Evolutionary conservation across 495 filamentous ascomycete genomes (phyloP), one percentile per base, ranked within the genome.

Genomic region (Penicillium lividum): DNA sequence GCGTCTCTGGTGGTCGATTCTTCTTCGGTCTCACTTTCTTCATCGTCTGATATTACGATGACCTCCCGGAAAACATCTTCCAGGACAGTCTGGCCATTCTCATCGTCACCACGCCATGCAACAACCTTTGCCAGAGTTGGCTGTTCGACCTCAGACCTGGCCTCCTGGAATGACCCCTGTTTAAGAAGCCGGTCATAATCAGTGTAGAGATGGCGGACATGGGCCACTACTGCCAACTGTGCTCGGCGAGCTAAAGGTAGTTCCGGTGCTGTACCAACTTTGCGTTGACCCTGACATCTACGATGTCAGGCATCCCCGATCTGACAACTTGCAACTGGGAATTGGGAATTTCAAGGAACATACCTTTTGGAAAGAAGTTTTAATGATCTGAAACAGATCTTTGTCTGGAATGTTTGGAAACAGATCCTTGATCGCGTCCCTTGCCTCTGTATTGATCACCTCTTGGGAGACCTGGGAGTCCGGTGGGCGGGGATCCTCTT

Each of bases 71-170:
- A 85, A 54, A 90, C 87, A 66, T 94, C 89, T 61, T 92, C 88
- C 8, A 92, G 79, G 60, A 89, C 86, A 52, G 85, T 83, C 58
- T 84, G 84, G 45, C 88, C 88, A 38, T 84, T 88, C 63, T 92
- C 88, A 67, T 91, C 89, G 63, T 93, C 90, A 48, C 90, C 91
- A 68, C 91, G 86, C 93, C 93, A 96, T 78, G 90, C 86, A 65
- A 90, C 82, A 53, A 96, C 76, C 64, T 87, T 82, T 53, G 87
- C 83, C 30, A 93, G 75, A 50, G 86, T 91, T 13, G 84, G 72
- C 45, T 85, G 80, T 64, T 93, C 88, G 38, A 94, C 88, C 42
- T 75, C 70, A 56, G 78, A 82, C 56, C 92, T 81, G 27, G 92
- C 91, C 56, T 89, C 88, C 45, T 81, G 76, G 71, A 85, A 92